A percentile compares a stretch with the other conserved stretches of the same genome.
These are phyloP conservation scores for Hygrophorus russula DNA, from an alignment of 768 basidiomycete genomes.

Conservation along the genomic window DNA sequence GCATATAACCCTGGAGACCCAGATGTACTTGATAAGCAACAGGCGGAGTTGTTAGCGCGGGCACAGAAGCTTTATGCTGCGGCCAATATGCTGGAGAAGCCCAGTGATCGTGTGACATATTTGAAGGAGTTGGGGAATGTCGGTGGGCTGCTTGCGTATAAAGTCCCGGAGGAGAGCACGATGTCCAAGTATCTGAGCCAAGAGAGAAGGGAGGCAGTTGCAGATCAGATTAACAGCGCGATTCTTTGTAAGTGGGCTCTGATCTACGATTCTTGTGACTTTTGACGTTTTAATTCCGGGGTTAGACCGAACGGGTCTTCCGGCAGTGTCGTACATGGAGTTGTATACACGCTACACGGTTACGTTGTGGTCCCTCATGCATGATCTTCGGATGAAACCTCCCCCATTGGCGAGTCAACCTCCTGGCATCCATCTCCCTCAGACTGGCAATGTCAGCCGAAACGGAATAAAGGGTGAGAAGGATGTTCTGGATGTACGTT, in stretches of 20 bases:
- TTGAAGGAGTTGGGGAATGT: slow-evolving; percentile 64
- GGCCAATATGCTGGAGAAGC: slow-evolving; percentile 42
- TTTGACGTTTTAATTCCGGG: neutral
- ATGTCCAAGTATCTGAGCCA: slow-evolving; percentile 67
- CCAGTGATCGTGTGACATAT: slow-evolving; percentile 50
- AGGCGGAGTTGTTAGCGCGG: slow-evolving; percentile 37
- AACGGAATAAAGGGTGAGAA: no score
- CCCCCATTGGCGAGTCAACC: slow-evolving; percentile 26
- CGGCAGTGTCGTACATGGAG: slow-evolving; percentile 51
- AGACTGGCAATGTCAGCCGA: slow-evolving; percentile 8
- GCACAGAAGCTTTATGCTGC: slow-evolving; percentile 61
- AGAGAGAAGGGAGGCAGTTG: slow-evolving; percentile 68
- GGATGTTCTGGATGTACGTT: slow-evolving; percentile 5
- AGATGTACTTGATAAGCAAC: slow-evolving; percentile 23
- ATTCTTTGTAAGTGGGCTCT: slow-evolving; percentile 55
- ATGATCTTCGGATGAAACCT: slow-evolving; percentile 36
- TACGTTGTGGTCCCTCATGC: slow-evolving; percentile 46
- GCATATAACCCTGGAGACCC: neutral
- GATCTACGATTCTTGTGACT: neutral
- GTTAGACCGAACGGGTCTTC: slow-evolving; percentile 39
- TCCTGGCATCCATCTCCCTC: slow-evolving; percentile 36
- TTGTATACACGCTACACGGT: slow-evolving; percentile 54
- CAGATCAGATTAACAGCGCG: slow-evolving; percentile 81
- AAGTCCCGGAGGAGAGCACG: slow-evolving; percentile 65
- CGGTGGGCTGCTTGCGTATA: slow-evolving; percentile 73